Evolutionary conservation across 2,329 filamentous ascomycete genomes (phyloP), one percentile per base, ranked within the genome.

Genomic region (Elsinoe perseae): DNA sequence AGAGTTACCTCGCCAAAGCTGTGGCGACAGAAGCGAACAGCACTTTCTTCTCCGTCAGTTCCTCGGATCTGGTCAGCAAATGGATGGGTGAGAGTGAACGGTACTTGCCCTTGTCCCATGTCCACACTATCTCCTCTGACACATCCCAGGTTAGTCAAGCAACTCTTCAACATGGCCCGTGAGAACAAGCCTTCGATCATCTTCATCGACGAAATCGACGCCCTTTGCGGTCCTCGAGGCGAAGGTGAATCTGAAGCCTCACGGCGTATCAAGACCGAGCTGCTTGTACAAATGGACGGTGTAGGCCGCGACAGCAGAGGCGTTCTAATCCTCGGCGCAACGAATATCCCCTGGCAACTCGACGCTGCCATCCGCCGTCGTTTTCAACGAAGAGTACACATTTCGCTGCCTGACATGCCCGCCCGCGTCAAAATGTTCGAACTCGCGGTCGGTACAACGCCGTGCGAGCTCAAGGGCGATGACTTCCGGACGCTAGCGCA

Each of bases 31-130:
- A 98, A 73, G 93, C 93, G 58, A 97, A 98, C 73, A 58, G 36
- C 20, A 56, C 59, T 52, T 53, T 58, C 43, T 57, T 60, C 57
- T 58, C 44, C 23, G 57, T 57, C 16, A 60, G 50, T 14, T 57
- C 46, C n/a, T 60, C 59, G 9, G 50, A 98, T 70, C 72, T 98
- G 72, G 93, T 98, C 59, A 95, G 89, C 71, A 98, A 98, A 70
- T 98, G 93, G 93, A 98, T 98, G 93, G 93, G 93, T 76, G 93
- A 98, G 74, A 95, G 88, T 78, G 93, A 98, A 82, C 83, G 90
- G 89, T 95, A 75, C 50, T 78, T 64, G 14, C 2, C 50, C 57
- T 43, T 54, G 58, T 20, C 60, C 52, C 42, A 61, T 63, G 27
- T 64, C 52, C 5, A 12, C 8, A 27, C 25, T 16, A 8, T 2